Evolutionary conservation across 371 early-diverging fungal genomes (phyloP).

Genomic region (Ordospora colligata): DNA sequence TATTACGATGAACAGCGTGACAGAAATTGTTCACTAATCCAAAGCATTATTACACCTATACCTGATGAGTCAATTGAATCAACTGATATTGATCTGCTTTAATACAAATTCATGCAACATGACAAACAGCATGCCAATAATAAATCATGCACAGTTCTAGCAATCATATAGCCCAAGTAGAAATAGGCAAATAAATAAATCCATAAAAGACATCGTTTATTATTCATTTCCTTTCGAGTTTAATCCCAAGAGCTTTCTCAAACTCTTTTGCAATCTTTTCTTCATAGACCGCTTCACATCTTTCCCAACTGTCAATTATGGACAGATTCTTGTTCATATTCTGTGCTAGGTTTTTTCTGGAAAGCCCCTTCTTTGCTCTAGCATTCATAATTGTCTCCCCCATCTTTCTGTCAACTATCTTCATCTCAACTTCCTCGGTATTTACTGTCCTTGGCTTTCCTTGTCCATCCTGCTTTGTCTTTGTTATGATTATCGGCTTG

Average conservation of each 20-base stretch:
- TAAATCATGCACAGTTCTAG: too few species aligned
- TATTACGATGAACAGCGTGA: slow-evolving; percentile 16
- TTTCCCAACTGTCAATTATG: slow-evolving; percentile 40
- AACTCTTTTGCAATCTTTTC: slow-evolving; percentile 33
- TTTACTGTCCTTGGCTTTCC: not conserved
- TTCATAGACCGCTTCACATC: slow-evolving; percentile 44
- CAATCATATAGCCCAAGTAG: too few species aligned
- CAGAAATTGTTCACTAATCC: not conserved
- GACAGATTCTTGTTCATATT: slow-evolving; percentile 38
- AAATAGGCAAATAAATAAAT: too few species aligned
- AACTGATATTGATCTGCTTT: too few species aligned
- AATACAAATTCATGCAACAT: too few species aligned
- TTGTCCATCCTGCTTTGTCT: not conserved
- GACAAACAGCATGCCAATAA: too few species aligned
- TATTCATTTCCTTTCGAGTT: slow-evolving; percentile 13
- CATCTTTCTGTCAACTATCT: slow-evolving; percentile 29
- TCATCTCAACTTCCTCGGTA: not conserved
- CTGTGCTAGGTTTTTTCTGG: slow-evolving; percentile 47
- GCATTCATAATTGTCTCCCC: slow-evolving; percentile 41
- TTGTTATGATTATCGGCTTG: slow-evolving; percentile 26
- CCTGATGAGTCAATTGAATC: too few species aligned
- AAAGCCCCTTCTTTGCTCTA: slow-evolving; percentile 15
- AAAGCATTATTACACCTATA: not conserved
- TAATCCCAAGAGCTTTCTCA: slow-evolving; percentile 39
- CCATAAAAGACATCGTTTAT: not conserved